These are phyloP conservation scores for Stephanodiscus minutulus DNA, from an alignment of 108 stramenopile genomes.

Conservation along the genomic window DNA sequence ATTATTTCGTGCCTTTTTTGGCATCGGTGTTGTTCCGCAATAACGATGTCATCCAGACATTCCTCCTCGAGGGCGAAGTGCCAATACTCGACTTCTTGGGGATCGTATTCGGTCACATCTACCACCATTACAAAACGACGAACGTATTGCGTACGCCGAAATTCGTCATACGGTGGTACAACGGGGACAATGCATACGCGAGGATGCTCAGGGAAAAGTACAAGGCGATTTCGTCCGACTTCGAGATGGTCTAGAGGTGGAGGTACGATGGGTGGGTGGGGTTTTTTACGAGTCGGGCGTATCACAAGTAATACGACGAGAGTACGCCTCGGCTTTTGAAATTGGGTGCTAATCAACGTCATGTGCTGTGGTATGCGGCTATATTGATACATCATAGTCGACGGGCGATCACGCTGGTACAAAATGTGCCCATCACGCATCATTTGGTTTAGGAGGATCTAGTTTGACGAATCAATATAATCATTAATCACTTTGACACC, in stretches of 20 bases:
- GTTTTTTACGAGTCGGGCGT: background rate
- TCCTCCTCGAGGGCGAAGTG: slow-evolving; percentile 90
- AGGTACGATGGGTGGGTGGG: too few species aligned
- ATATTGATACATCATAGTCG: background rate
- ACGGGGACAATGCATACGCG: slow-evolving; percentile 56
- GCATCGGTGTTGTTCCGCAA: background rate
- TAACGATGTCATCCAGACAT: slow-evolving; percentile 74
- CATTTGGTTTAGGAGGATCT: background rate
- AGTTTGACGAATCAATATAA: background rate
- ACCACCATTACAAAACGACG: slow-evolving; percentile 78
- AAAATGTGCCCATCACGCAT: background rate
- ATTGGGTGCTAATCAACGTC: background rate
- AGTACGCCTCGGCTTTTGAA: background rate
- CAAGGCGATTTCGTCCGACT: slow-evolving; percentile 82
- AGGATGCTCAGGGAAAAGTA: slow-evolving; percentile 67
- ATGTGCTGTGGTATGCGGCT: background rate
- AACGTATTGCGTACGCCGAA: slow-evolving; percentile 70
- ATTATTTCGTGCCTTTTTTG: background rate
- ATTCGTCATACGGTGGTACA: slow-evolving; percentile 76
- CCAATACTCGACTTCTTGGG: slow-evolving; percentile 94
- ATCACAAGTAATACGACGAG: background rate
- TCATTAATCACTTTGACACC: background rate
- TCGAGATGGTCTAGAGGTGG: slow-evolving; percentile 64
- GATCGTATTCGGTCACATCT: slow-evolving; percentile 95
- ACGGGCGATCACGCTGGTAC: background rate